phyloP scores from a whole-genome alignment of 2,329 filamentous ascomycete species.

The Aspergillus brunneoviolaceus region DNA sequence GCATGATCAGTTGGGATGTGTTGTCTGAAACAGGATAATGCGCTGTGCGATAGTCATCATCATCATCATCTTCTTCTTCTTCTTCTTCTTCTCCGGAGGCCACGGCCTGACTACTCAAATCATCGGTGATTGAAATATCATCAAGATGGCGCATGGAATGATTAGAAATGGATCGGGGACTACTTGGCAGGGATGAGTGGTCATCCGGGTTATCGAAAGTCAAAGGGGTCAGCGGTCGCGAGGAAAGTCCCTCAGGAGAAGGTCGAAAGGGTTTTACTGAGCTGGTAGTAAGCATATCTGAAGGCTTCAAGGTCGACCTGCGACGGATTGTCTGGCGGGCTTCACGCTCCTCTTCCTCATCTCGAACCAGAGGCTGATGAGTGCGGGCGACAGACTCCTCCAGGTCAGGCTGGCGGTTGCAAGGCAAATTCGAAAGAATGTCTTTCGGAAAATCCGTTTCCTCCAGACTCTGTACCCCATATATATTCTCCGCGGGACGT shows the following conservation, averaged over 20 bases:
- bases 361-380: conserved; percentile 8
- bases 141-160: conserved; percentile 60
- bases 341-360: conserved; percentile 21
- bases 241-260: conserved; percentile 27
- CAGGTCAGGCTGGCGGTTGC: neutral
- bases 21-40: conserved; percentile 36
- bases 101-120: conserved; percentile 56
- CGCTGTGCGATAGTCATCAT: conserved; percentile 39
- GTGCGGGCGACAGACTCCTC: conserved; percentile 3
- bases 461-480: conserved; percentile 58
- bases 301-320: conserved; percentile 34
- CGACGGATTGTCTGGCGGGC: conserved; percentile 23
- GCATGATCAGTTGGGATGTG: conserved; percentile 88
- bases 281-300: conserved; percentile 18
- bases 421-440: neutral
- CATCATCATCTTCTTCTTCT: conserved; percentile 49
- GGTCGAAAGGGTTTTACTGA: conserved; percentile 21
- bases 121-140: conserved; percentile 55
- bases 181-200: conserved; percentile 54
- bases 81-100: conserved; percentile 35
- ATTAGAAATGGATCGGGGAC: conserved; percentile 60
- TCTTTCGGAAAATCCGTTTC: conserved; percentile 50
- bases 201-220: conserved; percentile 48
- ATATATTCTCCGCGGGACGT: conserved; percentile 47
- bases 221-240: conserved; percentile 50